phyloP scores from a whole-genome alignment of 441 rosid species.

The Eutrema salsugineum region DNA sequence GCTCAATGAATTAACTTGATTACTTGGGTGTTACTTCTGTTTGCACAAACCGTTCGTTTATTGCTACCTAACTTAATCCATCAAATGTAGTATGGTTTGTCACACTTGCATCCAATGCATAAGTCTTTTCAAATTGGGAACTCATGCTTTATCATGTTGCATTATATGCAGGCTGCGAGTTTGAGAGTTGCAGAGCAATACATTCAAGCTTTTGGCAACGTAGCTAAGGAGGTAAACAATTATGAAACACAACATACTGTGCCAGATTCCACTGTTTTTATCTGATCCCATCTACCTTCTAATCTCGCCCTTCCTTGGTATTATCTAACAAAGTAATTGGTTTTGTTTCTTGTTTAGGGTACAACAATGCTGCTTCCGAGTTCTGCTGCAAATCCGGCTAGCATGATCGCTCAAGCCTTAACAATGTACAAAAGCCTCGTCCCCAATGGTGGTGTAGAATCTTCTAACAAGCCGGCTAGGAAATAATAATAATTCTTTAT shows the following conservation, averaged over 20 bases:
- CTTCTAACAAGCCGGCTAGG: not conserved
- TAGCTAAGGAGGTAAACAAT: conserved; percentile 76
- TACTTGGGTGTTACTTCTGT: conserved; percentile 3
- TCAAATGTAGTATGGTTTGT: not conserved
- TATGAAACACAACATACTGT: not conserved
- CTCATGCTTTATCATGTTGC: conserved; percentile 4
- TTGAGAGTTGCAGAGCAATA: conserved; percentile 89
- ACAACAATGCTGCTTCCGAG: conserved; percentile 92
- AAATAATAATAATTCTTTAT: not conserved
- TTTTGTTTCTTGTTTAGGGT: conserved; percentile 37
- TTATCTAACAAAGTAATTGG: not conserved
- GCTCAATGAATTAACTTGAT: not conserved
- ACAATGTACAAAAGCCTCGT: conserved; percentile 72
- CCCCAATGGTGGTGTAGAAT: conserved; percentile 26
- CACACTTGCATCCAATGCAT: not conserved
- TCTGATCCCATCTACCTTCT: not conserved
- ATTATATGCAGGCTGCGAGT: conserved; percentile 82
- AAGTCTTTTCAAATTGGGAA: not conserved
- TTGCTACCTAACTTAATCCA: not conserved
- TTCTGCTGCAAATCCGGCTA: conserved; percentile 57
- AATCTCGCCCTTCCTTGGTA: not conserved
- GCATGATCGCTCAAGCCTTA: conserved; percentile 78
- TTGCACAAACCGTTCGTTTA: not conserved
- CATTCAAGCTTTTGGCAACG: conserved; percentile 72
- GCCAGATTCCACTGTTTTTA: not conserved